Conservation (phyloP, 495 filamentous ascomycete genomes). For the Aspergillus bridgeri region DNA sequence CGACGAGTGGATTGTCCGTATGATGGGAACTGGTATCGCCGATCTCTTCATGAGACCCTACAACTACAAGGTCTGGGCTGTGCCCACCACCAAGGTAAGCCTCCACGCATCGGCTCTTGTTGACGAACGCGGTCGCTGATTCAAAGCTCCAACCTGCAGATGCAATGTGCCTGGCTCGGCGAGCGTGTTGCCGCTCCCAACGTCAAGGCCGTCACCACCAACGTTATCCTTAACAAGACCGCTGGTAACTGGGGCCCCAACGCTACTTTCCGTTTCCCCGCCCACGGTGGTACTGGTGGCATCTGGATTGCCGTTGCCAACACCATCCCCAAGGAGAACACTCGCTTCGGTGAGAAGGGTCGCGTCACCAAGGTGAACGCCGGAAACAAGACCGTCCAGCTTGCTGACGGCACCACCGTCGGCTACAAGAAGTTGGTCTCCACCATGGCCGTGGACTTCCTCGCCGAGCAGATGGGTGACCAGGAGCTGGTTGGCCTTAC, state of each 20-base stretch:
- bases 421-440: conserved; percentile 88
- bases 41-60: conserved; percentile 99
- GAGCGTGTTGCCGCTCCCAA: conserved; percentile 98
- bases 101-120: not conserved
- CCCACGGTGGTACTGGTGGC: conserved; percentile 89
- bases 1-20: conserved; percentile 97
- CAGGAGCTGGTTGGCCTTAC: conserved; percentile 74
- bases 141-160: conserved; percentile 51
- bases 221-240: conserved; percentile 92
- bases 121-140: conserved; percentile 4
- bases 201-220: conserved; percentile 90
- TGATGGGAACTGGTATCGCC: conserved; percentile 85
- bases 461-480: conserved; percentile 85
- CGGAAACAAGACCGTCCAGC: conserved; percentile 73
- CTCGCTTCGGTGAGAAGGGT: conserved; percentile 80
- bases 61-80: conserved; percentile 99
- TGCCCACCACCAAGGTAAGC: conserved; percentile 91
- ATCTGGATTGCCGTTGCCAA: conserved; percentile 99
- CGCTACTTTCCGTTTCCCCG: conserved; percentile 97
- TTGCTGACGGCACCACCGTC: conserved; percentile 85
- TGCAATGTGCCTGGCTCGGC: conserved; percentile 99
- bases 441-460: conserved; percentile 93
- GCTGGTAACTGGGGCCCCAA: conserved; percentile 99
- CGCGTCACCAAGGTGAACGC: conserved; percentile 83
- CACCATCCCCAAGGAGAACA: conserved; percentile 89